phyloP scores from a whole-genome alignment of 257 asterid species.

The Scutellaria baicalensis region DNA sequence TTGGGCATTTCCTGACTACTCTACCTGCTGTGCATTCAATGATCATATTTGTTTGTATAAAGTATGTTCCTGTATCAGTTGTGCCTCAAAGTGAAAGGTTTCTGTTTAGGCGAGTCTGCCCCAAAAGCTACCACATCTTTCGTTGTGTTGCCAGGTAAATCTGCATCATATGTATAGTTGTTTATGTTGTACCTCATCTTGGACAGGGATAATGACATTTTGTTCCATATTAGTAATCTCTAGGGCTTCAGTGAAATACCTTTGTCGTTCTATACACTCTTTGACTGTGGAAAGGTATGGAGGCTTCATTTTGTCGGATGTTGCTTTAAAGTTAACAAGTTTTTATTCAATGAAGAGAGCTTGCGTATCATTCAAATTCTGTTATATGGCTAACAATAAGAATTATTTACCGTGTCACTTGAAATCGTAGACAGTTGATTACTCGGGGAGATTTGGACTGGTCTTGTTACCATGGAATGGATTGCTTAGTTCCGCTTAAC shows the following conservation, averaged over 20 bases:
- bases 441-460: neutral
- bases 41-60: slow-evolving; percentile 88
- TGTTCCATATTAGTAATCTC: neutral
- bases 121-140: slow-evolving; percentile 80
- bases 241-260: neutral
- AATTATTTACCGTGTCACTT: neutral
- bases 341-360: neutral
- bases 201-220: neutral
- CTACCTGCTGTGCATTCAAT: slow-evolving; percentile 98
- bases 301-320: neutral
- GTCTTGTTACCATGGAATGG: neutral
- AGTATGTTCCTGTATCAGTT: slow-evolving; percentile 84
- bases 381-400: neutral
- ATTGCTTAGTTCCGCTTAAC: neutral
- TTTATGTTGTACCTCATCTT: slow-evolving; percentile 1
- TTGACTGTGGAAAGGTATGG: neutral
- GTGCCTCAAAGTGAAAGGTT: slow-evolving; percentile 90
- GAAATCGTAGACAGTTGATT: neutral
- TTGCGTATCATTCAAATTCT: neutral
- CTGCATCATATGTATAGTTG: neutral
- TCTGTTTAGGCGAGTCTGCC: slow-evolving; percentile 83
- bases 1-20: slow-evolving; percentile 84
- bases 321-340: neutral
- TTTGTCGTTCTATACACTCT: neutral
- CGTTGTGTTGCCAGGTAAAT: slow-evolving; percentile 96